Base-by-base conservation (phyloP, 73 alveolate genomes). In the Effrenium voratum region DNA sequence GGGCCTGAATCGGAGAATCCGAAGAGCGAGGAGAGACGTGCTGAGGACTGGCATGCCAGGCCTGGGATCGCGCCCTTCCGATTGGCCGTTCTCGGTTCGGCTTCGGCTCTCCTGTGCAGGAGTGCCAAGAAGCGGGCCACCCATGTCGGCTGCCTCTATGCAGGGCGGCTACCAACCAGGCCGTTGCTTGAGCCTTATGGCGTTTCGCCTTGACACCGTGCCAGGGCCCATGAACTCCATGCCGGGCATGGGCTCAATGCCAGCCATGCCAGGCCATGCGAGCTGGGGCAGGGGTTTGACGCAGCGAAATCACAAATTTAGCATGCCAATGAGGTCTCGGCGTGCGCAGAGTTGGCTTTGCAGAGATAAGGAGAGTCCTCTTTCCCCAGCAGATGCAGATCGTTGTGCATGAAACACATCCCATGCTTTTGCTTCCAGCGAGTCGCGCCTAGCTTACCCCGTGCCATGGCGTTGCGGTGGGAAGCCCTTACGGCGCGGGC, bases 101-200 rank as follows among this genome's bases (percentile, higher is more conserved):
- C 36, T 30, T 22, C 22, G 77, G 77, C 10, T 30, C 36, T 5
- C 36, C 5, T 26, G 8, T 72, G 12, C 66, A 90, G 96, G 97
- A 90, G 88, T 55, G 32, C 77, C 88, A 24, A 52, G 45, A 75
- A 76, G 97, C 40, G 97, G 88, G 46, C 97, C 97, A 19, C 97
- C 97, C 13, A 90, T 90, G 97, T 90, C 97, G 0, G 97, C 97
- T 34, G 97, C 88, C 22, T 90, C 97, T 50, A 46, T 90, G 38
- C 97, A 90, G 68, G 83, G 97, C 4, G 97, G 97, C 75, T 90
- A n/a, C 28, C 97, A 90, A 60, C 97, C 97, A 90, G 97, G 96
- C 87, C 6, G n/a, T 3, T 1, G 15, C 10, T 34, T 72, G 46
- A 63, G 8, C 77, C 40, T 24, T 63, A 36, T 15, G 26, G 36